These are phyloP conservation scores for Grammothele lineata DNA, from an alignment of 768 basidiomycete genomes.

Conservation along the genomic window DNA sequence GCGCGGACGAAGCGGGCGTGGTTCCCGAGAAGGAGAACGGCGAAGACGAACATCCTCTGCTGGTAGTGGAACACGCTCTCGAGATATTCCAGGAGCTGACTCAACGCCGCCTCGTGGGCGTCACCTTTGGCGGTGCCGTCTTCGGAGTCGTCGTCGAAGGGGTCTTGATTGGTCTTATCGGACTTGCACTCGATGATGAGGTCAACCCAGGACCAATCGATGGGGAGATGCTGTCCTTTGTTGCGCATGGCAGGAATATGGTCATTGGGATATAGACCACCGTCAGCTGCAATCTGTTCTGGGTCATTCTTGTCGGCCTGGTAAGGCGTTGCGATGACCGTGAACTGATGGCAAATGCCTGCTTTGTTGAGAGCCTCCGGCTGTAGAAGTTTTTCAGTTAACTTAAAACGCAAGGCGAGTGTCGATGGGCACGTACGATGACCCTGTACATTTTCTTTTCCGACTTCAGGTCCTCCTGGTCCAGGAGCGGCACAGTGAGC, in stretches of 20 bases:
- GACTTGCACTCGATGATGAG: conserved; percentile 3
- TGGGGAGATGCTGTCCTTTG: conserved; percentile 18
- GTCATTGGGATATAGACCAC: background rate
- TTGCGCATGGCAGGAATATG: background rate
- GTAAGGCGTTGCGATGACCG: too few species aligned
- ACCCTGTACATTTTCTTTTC: too few species aligned
- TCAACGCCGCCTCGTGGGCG: background rate
- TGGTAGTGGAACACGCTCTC: conserved; percentile 1
- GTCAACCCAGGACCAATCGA: conserved; percentile 1
- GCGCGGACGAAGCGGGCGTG: conserved; percentile 1
- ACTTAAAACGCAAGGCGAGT: too few species aligned
- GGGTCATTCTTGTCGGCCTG: background rate
- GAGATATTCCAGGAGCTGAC: conserved; percentile 3
- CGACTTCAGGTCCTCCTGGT: too few species aligned
- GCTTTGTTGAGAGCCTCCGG: too few species aligned
- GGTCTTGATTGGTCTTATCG: background rate
- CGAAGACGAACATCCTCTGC: background rate
- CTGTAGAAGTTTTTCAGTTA: too few species aligned
- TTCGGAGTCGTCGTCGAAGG: background rate
- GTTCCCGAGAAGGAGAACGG: conserved; percentile 6
- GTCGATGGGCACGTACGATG: too few species aligned
- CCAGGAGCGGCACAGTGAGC: too few species aligned
- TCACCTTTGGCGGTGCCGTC: background rate
- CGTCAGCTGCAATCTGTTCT: background rate
- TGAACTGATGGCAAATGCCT: too few species aligned